A percentile compares a stretch with the other conserved stretches of the same genome.
Evolutionary conservation across 208 protist species (phyloP).

Genomic region (Crithidia brevicula): DNA sequence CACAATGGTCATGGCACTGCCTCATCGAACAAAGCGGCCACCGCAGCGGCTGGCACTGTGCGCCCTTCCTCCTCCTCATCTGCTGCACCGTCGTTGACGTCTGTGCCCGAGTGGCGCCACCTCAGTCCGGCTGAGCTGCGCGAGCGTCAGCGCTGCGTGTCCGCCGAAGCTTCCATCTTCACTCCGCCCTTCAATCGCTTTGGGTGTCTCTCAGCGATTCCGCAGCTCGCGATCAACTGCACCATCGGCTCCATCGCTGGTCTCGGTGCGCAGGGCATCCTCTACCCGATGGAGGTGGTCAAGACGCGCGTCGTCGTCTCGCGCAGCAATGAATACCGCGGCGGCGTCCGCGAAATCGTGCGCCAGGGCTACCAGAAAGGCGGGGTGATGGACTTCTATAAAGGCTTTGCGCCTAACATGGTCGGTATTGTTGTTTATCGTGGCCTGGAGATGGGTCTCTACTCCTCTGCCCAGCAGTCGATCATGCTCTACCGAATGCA

Average conservation of each 20-base stretch:
- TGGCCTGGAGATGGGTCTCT: slow-evolving; percentile 89
- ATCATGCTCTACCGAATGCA: slow-evolving; percentile 88
- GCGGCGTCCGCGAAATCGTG: slow-evolving; percentile 68
- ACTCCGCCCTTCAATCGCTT: slow-evolving; percentile 62
- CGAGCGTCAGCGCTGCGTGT: slow-evolving; percentile 36
- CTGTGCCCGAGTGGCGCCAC: background rate
- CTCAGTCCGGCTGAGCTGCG: slow-evolving; percentile 4
- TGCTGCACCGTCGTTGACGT: background rate
- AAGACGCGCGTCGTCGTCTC: slow-evolving; percentile 90
- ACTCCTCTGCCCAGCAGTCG: slow-evolving; percentile 85
- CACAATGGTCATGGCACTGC: background rate
- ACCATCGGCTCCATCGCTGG: slow-evolving; percentile 82
- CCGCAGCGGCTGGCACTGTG: background rate
- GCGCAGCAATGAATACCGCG: slow-evolving; percentile 65
- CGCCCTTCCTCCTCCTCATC: background rate
- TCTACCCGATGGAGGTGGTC: slow-evolving; percentile 93
- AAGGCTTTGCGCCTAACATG: slow-evolving; percentile 85
- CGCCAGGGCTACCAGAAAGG: slow-evolving; percentile 61
- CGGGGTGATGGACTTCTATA: slow-evolving; percentile 85
- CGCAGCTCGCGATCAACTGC: slow-evolving; percentile 85
- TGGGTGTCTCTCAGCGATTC: slow-evolving; percentile 47
- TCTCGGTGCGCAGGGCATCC: slow-evolving; percentile 79
- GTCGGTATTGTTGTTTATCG: slow-evolving; percentile 89
- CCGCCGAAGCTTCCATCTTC: slow-evolving; percentile 58
- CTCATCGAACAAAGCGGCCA: too few species aligned